Conservation (phyloP, 2,329 filamentous ascomycete species). For the Plectosphaerella plurivora region DNA sequence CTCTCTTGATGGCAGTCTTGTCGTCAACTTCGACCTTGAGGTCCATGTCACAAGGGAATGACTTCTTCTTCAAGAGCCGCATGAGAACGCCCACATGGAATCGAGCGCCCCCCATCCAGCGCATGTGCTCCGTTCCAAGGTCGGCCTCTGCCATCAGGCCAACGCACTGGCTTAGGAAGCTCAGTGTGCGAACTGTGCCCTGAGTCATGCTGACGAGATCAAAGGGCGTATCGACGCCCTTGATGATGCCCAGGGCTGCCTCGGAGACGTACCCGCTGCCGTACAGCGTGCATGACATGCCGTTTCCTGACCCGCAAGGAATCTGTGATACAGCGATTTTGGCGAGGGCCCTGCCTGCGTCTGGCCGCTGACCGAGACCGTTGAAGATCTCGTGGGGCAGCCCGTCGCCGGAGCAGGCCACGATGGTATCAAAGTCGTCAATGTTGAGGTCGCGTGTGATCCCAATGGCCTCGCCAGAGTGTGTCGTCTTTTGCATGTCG, state of each 20-base stretch:
- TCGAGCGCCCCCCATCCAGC: conserved; percentile 85
- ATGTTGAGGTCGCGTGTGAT: conserved; percentile 74
- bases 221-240: conserved; percentile 77
- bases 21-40: conserved; percentile 76
- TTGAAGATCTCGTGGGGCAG: conserved; percentile 94
- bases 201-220: conserved; percentile 89
- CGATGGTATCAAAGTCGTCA: conserved; percentile 76
- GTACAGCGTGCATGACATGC: conserved; percentile 84
- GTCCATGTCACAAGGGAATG: conserved; percentile 86
- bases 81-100: conserved; percentile 84
- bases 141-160: conserved; percentile 90
- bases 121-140: conserved; percentile 81
- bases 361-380: conserved; percentile 70
- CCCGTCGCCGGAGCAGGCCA: conserved; percentile 89
- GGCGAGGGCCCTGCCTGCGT: conserved; percentile 69
- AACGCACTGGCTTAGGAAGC: conserved; percentile 85
- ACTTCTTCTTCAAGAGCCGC: conserved; percentile 67
- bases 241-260: conserved; percentile 80
- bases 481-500: conserved; percentile 67
- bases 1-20: conserved; percentile 68
- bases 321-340: conserved; percentile 81
- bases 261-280: conserved; percentile 72
- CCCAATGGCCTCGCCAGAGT: conserved; percentile 72
- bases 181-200: conserved; percentile 67
- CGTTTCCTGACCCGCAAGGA: conserved; percentile 91